Conservation (phyloP, 768 basidiomycete genomes). For the Hemileccinum impolitum region DNA sequence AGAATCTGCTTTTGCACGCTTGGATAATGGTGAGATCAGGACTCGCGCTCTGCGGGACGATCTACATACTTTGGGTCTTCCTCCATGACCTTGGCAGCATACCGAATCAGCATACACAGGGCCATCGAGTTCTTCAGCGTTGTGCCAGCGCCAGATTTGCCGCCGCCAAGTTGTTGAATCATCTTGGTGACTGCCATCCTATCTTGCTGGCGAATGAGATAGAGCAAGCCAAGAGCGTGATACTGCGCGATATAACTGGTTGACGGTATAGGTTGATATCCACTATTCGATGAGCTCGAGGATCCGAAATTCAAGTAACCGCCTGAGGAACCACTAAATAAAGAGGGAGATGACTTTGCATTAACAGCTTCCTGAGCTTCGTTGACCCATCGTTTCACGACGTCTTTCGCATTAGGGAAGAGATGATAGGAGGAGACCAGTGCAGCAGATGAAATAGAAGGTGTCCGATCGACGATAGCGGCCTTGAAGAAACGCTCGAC, state of each 20-base stretch:
- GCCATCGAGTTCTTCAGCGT: constrained; percentile 95
- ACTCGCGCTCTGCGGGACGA: background rate
- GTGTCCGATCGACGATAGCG: constrained; percentile 95
- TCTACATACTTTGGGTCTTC: constrained; percentile 91
- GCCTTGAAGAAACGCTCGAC: constrained; percentile 99
- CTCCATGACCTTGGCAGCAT: constrained; percentile 98
- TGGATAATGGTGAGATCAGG: background rate
- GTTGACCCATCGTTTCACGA: constrained; percentile 99
- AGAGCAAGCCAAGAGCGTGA: constrained; percentile 91
- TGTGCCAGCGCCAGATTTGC: constrained; percentile 78
- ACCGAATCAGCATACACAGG: constrained; percentile 96
- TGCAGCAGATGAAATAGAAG: constrained; percentile 93
- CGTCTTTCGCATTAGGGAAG: constrained; percentile 89
- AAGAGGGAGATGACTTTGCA: constrained; percentile 72
- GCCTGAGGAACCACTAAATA: constrained; percentile 56
- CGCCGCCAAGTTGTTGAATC: constrained; percentile 95
- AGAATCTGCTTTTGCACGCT: constrained; percentile 92
- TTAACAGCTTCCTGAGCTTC: constrained; percentile 96
- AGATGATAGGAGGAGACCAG: constrained; percentile 97
- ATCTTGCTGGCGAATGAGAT: constrained; percentile 94
- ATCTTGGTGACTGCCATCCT: constrained; percentile 99
- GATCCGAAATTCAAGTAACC: constrained; percentile 74
- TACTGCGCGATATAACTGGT: constrained; percentile 96
- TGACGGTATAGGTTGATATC: constrained; percentile 78
- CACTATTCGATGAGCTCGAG: constrained; percentile 47